These are phyloP conservation scores for Cladosporium sp. DNA, from an alignment of 2,329 filamentous ascomycete species.

Conservation along the genomic window DNA sequence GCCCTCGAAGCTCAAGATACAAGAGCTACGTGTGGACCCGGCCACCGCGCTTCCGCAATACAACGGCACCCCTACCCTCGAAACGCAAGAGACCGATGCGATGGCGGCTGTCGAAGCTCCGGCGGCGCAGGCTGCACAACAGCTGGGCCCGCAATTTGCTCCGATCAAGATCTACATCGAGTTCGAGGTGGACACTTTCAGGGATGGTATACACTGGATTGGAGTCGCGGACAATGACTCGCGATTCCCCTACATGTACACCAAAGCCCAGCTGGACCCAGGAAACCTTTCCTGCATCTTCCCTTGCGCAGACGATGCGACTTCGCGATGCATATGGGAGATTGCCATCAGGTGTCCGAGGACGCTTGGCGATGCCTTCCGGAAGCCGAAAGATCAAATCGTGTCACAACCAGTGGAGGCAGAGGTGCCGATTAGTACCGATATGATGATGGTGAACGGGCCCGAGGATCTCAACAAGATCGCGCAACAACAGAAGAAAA, in stretches of 20 bases:
- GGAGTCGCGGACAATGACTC: conserved; percentile 74
- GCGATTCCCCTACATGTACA: conserved; percentile 88
- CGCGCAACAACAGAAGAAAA: conserved; percentile 12
- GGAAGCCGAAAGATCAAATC: conserved; percentile 30
- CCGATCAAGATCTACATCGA: conserved; percentile 66
- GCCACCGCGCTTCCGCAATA: conserved; percentile 27
- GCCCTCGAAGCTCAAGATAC: conserved; percentile 57
- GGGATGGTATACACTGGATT: conserved; percentile 88
- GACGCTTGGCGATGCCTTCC: conserved; percentile 72
- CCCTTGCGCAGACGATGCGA: conserved; percentile 84
- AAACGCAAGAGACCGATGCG: conserved; percentile 29
- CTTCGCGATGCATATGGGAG: conserved; percentile 78
- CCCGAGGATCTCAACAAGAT: conserved; percentile 15
- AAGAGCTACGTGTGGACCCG: conserved; percentile 51
- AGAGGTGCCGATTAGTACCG: conserved; percentile 17
- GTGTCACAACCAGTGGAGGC: conserved; percentile 13
- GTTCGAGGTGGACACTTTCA: conserved; percentile 68
- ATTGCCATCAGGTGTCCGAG: conserved; percentile 80
- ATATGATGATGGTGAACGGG: conserved; percentile 39
- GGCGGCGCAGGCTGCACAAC: conserved; percentile 23
- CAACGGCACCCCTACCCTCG: conserved; percentile 39
- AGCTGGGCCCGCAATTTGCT: conserved; percentile 44
- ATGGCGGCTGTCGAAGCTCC: conserved; percentile 30
- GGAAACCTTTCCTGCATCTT: conserved; percentile 83
- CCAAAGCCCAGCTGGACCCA: conserved; percentile 71